Evolutionary conservation across 345 rosid species (phyloP), one percentile per base, ranked within the genome.

Genomic region (Capsella bursapastoris): DNA sequence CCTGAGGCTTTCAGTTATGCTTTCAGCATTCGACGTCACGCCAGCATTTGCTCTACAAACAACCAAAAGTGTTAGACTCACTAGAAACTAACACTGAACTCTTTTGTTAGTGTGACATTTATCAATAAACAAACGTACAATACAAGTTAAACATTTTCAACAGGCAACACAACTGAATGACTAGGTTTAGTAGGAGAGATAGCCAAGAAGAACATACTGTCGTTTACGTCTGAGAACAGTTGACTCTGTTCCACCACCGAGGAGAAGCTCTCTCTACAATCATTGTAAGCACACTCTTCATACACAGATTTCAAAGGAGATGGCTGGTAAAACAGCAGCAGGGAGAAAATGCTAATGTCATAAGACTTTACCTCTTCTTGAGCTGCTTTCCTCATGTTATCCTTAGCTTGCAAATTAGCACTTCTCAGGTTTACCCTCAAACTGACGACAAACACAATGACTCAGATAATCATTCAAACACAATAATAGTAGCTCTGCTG

Each of bases 1-100:
- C 38, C 97, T 89, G 66, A 95, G 97, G 81, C 99, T 95, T 52
- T 95, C 99, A 4, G 97, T 95, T 78, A 95, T 90, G 84, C 93
- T 90, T 81, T 92, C 99, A 58, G 99, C 93, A 70, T 96, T 97
- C 50, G 96, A 92, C 65, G 92, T 88, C 90, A 95, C 86, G 59
- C 99, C 99, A 71, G 89, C 96, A 79, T 92, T 92, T 38, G 97
- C 90, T 87, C 99, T 95, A 69, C 10, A 65, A 61, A 52, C 75
- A 77, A 14, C 43, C 57, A 57, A 31, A 25, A 37, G 34, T 57
- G 11, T 61, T 10, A 45, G 65, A 61, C 8, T 53, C 14, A 35
- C 27, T 6, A 4, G 40, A 47, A 50, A 41, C 64, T 31, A 13
- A 67, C 32, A 58, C 15, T 7, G 56, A 75, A 67, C 48, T 50